These are phyloP conservation scores for Hyphopichia homilentoma DNA, from an alignment of 805 yeast species.

Conservation along the genomic window DNA sequence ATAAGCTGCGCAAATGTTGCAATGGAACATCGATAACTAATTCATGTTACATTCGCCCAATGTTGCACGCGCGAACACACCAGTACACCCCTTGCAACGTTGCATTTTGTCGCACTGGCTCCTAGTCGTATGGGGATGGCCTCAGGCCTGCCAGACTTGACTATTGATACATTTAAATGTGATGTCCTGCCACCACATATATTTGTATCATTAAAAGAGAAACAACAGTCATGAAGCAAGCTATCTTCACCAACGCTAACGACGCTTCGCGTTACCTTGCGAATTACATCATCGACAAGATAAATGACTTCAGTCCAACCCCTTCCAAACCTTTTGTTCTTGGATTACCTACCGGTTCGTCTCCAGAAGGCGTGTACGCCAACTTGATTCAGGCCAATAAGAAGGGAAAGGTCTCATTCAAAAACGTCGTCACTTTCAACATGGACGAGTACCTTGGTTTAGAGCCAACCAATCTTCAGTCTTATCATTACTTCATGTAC, in stretches of 20 bases:
- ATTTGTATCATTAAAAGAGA: no score
- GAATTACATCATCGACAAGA: constrained; percentile 39
- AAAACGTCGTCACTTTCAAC: constrained; percentile 55
- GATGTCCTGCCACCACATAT: no score
- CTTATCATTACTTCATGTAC: constrained; percentile 57
- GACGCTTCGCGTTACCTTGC: constrained; percentile 46
- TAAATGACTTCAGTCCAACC: constrained; percentile 45
- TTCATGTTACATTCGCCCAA: no score
- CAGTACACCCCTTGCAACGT: no score
- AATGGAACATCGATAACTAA: no score
- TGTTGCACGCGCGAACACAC: no score
- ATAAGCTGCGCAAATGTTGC: no score
- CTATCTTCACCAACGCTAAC: constrained; percentile 30
- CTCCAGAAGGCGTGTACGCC: constrained; percentile 54
- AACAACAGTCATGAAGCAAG: constrained; percentile 32
- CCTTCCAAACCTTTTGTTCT: constrained; percentile 46
- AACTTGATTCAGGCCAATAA: constrained; percentile 42
- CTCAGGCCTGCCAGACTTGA: no score
- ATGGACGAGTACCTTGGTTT: constrained; percentile 60
- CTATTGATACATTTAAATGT: no score
- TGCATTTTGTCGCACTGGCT: no score
- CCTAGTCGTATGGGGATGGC: no score
- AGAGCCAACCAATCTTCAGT: constrained; percentile 44
- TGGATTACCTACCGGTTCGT: constrained; percentile 61
- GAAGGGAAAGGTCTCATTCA: constrained; percentile 40